Conservation (phyloP, 805 yeast species). For the Wickerhamiella musiphila region DNA sequence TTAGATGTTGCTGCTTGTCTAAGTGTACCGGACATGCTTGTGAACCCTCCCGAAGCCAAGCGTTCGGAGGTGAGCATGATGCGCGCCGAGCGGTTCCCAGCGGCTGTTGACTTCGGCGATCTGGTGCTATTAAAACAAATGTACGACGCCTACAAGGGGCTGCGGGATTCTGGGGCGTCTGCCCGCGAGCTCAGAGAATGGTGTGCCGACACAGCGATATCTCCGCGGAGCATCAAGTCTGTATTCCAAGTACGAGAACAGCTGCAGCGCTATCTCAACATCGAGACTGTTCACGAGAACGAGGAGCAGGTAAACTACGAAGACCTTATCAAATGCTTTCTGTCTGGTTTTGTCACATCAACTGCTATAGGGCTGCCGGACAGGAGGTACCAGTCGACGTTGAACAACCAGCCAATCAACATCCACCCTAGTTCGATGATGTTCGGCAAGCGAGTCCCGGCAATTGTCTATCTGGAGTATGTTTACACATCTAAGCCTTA, state of each 20-base stretch:
- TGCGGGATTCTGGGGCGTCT: conserved; percentile 11
- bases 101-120: conserved; percentile 69
- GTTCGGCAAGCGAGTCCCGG: conserved; percentile 69
- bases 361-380: conserved; percentile 93
- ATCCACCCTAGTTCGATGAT: conserved; percentile 82
- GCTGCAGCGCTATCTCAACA: conserved; percentile 46
- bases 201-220: conserved; percentile 68
- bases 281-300: conserved; percentile 20
- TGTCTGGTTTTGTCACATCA: conserved; percentile 69
- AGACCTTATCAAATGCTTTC: conserved; percentile 54
- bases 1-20: conserved; percentile 84
- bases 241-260: conserved; percentile 64
- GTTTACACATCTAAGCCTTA: conserved; percentile 87
- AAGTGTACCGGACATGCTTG: conserved; percentile 73
- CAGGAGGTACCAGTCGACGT: conserved; percentile 72
- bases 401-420: conserved; percentile 61
- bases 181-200: conserved; percentile 52
- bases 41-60: conserved; percentile 62
- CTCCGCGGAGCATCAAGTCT: conserved; percentile 62
- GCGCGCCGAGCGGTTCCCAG: conserved; percentile 48
- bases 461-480: conserved; percentile 85
- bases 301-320: conserved; percentile 32
- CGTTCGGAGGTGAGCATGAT: conserved; percentile 73
- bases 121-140: conserved; percentile 66
- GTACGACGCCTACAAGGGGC: conserved; percentile 38